Percentiles rank a stretch among this genome's conserved stretches.
Evolutionary conservation across 78 protist species (phyloP).

Genomic region (Dictyostelium firmibasis): DNA sequence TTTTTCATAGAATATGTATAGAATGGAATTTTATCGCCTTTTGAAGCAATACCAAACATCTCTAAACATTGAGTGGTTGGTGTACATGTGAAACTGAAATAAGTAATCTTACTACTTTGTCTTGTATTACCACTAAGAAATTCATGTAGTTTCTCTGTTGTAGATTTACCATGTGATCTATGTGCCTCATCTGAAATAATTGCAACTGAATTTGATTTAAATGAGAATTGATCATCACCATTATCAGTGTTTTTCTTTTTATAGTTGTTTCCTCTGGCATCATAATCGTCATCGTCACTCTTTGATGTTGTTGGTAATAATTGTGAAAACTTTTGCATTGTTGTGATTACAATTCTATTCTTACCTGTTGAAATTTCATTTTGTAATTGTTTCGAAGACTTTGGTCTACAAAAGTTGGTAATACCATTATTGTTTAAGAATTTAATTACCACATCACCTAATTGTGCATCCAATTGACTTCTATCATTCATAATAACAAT

Average conservation of each 20-base stretch:
- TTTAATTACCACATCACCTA: slow-evolving; percentile 56
- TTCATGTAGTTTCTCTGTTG: slow-evolving; percentile 62
- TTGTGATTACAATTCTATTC: slow-evolving; percentile 64
- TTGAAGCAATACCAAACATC: slow-evolving; percentile 65
- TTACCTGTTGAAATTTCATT: slow-evolving; percentile 30
- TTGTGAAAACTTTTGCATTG: slow-evolving; percentile 80
- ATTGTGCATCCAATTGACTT: slow-evolving; percentile 79
- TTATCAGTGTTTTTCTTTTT: neutral
- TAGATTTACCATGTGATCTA: slow-evolving; percentile 70
- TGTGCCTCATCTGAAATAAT: slow-evolving; percentile 79
- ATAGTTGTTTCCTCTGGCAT: too few species aligned
- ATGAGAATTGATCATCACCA: slow-evolving; percentile 15
- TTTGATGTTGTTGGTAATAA: slow-evolving; percentile 11
- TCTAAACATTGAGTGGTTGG: slow-evolving; percentile 75
- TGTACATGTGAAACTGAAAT: slow-evolving; percentile 77
- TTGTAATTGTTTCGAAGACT: slow-evolving; percentile 35
- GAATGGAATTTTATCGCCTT: slow-evolving; percentile 49
- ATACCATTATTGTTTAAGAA: slow-evolving; percentile 34
- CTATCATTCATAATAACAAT: slow-evolving; percentile 82
- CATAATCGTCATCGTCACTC: neutral
- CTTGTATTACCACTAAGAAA: slow-evolving; percentile 33
- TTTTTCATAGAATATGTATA: slow-evolving; percentile 69
- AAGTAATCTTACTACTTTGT: slow-evolving; percentile 48
- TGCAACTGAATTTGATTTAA: slow-evolving; percentile 54
- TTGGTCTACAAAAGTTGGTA: slow-evolving; percentile 46